A percentile compares a stretch with the other conserved stretches of the same genome.
Conservation (phyloP, 345 rosid species). For the Eutrema heterophyllum region DNA sequence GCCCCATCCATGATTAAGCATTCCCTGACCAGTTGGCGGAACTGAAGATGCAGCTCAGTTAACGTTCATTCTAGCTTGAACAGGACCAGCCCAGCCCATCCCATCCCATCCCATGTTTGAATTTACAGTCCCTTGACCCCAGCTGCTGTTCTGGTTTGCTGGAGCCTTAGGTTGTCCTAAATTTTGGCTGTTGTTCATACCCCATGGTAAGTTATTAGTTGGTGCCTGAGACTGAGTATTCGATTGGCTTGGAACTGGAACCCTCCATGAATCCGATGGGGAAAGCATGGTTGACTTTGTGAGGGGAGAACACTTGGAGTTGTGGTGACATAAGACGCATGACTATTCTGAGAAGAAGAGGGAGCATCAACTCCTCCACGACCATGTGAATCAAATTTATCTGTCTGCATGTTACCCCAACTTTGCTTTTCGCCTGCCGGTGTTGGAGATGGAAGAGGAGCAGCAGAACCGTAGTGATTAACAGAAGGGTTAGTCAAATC, state of each 20-base stretch:
- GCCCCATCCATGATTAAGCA: slow-evolving; percentile 46
- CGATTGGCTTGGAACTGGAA: slow-evolving; percentile 28
- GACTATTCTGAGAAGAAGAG: slow-evolving; percentile 37
- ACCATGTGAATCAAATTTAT: slow-evolving; percentile 21
- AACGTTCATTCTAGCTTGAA: slow-evolving; percentile 43
- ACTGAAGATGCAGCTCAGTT: slow-evolving; percentile 46
- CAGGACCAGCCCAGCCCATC: slow-evolving; percentile 65
- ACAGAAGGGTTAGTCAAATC: slow-evolving; percentile 5
- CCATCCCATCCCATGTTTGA: slow-evolving; percentile 58
- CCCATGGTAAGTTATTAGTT: slow-evolving; percentile 42
- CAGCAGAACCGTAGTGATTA: slow-evolving; percentile 35
- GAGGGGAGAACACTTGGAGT: slow-evolving; percentile 37
- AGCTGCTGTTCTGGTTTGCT: slow-evolving; percentile 46
- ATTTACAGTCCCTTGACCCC: slow-evolving; percentile 55
- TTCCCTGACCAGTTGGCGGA: slow-evolving; percentile 47
- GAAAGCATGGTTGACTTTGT: slow-evolving; percentile 37
- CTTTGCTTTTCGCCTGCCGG: slow-evolving; percentile 41
- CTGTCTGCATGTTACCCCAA: slow-evolving; percentile 43
- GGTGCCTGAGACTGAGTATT: no score
- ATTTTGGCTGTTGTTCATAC: slow-evolving; percentile 39
- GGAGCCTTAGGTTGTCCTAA: slow-evolving; percentile 35
- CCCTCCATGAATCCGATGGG: slow-evolving; percentile 66
- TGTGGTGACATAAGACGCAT: slow-evolving; percentile 37
- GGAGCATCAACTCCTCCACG: slow-evolving; percentile 37
- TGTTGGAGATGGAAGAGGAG: slow-evolving; percentile 38